These are phyloP conservation scores for Trypanosoma cruzi DNA, from an alignment of 208 protist genomes.

Conservation along the genomic window DNA sequence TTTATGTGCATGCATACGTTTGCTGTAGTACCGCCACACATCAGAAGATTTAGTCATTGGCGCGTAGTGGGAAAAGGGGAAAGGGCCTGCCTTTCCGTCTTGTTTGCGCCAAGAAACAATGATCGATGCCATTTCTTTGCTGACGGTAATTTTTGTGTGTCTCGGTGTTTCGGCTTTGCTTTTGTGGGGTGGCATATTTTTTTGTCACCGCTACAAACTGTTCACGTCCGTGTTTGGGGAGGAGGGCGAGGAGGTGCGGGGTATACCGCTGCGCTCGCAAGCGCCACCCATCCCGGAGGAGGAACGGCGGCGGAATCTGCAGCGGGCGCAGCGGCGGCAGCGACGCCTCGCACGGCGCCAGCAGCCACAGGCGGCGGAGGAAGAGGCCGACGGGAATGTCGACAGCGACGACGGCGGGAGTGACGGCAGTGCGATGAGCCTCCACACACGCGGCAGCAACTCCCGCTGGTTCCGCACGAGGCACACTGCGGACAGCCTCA, in stretches of 20 bases:
- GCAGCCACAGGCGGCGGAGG: too few relatives aligned
- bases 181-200: background rate
- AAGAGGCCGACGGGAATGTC: too few relatives aligned
- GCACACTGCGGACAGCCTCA: background rate
- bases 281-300: conserved; percentile 30
- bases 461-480: background rate
- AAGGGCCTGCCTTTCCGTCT: too few relatives aligned
- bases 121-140: too few relatives aligned
- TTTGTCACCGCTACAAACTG: background rate
- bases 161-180: background rate
- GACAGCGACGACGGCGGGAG: too few relatives aligned
- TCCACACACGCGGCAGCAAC: background rate
- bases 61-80: background rate
- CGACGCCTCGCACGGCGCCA: background rate
- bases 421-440: background rate
- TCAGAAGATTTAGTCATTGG: background rate
- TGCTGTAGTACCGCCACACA: too few relatives aligned
- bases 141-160: too few relatives aligned
- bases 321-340: conserved; percentile 26
- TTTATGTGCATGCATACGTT: background rate
- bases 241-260: conserved; percentile 21
- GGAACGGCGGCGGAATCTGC: too few relatives aligned
- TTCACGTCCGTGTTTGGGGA: too few relatives aligned
- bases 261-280: conserved; percentile 41
- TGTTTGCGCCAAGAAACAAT: too few relatives aligned